A percentile compares a stretch with the other conserved stretches of the same genome.
Evolutionary conservation across 164 flowering plant genomes (phyloP).

Genomic region (Aristolochia fimbriata): DNA sequence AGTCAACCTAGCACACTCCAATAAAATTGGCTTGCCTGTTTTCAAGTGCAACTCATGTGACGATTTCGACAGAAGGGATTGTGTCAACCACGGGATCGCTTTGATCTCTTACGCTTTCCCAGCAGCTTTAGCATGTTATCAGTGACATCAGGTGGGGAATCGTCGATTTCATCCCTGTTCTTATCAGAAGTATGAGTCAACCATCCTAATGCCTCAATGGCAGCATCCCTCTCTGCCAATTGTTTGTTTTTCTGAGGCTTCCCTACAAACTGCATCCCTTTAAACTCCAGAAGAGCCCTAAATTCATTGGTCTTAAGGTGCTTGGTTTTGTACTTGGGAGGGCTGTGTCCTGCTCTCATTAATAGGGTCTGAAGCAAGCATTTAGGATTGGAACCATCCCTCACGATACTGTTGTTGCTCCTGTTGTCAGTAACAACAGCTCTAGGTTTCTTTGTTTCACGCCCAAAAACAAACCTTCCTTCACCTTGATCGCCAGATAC

Average conservation of each 20-base stretch:
- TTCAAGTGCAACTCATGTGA: no score
- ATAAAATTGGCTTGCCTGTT: no score
- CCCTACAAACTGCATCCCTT: conserved; percentile 98
- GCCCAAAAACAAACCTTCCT: conserved; percentile 94
- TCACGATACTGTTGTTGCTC: conserved; percentile 29
- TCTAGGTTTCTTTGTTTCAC: conserved; percentile 57
- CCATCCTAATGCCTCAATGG: conserved; percentile 92
- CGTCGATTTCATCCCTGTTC: conserved; percentile 31
- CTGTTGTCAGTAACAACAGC: conserved; percentile 18
- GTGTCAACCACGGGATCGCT: conserved; percentile 1
- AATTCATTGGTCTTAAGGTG: conserved; percentile 94
- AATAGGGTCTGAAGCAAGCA: conserved; percentile 84
- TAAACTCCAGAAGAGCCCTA: conserved; percentile 85
- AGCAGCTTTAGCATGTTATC: conserved; percentile 92
- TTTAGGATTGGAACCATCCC: conserved; percentile 88
- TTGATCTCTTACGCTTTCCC: conserved; percentile 51
- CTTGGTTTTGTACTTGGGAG: conserved; percentile 90
- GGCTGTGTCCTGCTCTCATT: conserved; percentile 94
- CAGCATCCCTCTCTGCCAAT: conserved; percentile 94
- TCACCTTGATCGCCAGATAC: conserved; percentile 87
- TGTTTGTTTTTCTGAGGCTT: conserved; percentile 88
- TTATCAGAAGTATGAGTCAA: conserved; percentile 80
- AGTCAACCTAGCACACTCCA: no score
- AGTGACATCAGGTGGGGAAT: conserved; percentile 59
- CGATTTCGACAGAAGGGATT: no score